A percentile compares a stretch with the other conserved stretches of the same genome.
phyloP scores from a whole-genome alignment of 345 rosid species.

The Salix suchowensis region DNA sequence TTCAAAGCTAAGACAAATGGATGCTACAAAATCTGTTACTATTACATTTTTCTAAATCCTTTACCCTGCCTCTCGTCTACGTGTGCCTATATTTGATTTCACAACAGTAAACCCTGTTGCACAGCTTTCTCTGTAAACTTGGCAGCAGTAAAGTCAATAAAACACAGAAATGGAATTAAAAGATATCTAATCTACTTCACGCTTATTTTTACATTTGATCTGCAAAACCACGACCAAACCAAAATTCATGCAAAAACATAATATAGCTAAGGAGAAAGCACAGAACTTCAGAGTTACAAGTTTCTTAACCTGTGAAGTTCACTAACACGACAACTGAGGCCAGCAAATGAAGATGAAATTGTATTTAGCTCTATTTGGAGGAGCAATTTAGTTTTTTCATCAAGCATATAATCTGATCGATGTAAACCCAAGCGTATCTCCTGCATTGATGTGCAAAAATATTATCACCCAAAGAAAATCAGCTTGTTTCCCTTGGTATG shows the following conservation, averaged over 20 bases:
- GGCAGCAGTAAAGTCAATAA: background rate
- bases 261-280: background rate
- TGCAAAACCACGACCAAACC: background rate
- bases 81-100: background rate
- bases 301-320: conserved; percentile 74
- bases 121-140: background rate
- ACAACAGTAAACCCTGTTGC: background rate
- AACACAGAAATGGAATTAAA: background rate
- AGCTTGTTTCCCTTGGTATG: background rate
- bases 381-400: conserved; percentile 78
- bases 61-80: background rate
- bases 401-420: conserved; percentile 99
- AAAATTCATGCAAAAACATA: background rate
- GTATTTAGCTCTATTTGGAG: conserved; percentile 96
- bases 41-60: background rate
- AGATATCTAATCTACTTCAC: background rate
- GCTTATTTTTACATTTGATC: background rate
- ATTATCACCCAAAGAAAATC: conserved; percentile 14
- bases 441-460: conserved; percentile 31
- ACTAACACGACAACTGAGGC: conserved; percentile 68
- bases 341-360: conserved; percentile 77
- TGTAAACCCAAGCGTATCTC: conserved; percentile 91
- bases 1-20: background rate
- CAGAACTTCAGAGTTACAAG: background rate
- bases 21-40: background rate